A percentile compares a stretch with the other conserved stretches of the same genome.
Evolutionary conservation across 257 asterid species (phyloP).

Genomic region (Solanum microdontum): DNA sequence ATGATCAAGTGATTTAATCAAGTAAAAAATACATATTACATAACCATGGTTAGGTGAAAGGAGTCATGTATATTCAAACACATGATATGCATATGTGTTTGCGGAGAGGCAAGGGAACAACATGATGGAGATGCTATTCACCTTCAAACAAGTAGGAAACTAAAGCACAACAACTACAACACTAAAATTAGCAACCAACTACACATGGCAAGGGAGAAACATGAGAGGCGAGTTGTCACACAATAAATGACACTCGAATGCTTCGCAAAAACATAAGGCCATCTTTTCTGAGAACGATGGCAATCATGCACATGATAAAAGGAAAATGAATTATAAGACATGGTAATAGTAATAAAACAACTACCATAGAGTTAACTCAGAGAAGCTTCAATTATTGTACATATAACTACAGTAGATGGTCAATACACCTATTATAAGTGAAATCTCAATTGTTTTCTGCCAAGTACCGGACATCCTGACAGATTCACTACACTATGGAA

Average conservation of each 20-base stretch:
- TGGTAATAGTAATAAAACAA: not conserved
- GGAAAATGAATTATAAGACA: not conserved
- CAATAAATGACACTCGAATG: not conserved
- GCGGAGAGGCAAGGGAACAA: no score
- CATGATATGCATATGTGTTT: no score
- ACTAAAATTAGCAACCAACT: not conserved
- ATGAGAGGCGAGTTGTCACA: not conserved
- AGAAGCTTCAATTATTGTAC: not conserved
- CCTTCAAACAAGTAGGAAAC: no score
- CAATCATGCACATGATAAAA: not conserved
- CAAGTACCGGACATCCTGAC: no score
- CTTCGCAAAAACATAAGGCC: not conserved
- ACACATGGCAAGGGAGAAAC: not conserved
- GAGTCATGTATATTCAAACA: no score
- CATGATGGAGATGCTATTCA: no score
- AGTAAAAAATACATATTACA: not conserved
- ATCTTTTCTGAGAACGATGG: not conserved
- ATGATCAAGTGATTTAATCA: not conserved
- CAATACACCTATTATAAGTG: not conserved
- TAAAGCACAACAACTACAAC: not conserved
- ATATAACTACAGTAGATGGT: not conserved
- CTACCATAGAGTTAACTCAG: not conserved
- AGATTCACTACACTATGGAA: not conserved
- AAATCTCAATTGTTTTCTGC: not conserved
- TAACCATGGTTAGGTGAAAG: no score